Conservation (phyloP, 1,284 basidiomycete species). For the Fomitopsis betulina region DNA sequence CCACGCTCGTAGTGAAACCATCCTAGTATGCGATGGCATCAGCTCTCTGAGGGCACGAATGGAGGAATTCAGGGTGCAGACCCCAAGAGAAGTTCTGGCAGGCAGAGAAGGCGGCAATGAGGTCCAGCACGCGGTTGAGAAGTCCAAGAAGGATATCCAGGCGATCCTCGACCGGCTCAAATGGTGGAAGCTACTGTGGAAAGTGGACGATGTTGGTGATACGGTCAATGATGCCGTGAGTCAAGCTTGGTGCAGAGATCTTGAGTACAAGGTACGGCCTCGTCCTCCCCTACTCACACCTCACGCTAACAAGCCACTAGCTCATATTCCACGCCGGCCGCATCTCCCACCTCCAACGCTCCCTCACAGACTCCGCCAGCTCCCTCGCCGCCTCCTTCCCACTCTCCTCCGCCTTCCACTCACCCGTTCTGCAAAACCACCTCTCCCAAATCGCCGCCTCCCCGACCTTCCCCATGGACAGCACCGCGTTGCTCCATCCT, state of each 20-base stretch:
- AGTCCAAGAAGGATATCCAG: conserved; percentile 46
- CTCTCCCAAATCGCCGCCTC: conserved; percentile 52
- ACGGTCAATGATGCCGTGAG: conserved; percentile 51
- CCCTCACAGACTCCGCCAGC: conserved; percentile 41
- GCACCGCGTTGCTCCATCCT: conserved; percentile 50
- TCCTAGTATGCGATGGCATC: conserved; percentile 22
- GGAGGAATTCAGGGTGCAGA: conserved; percentile 29
- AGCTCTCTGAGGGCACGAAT: conserved; percentile 31
- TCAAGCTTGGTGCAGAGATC: conserved; percentile 55
- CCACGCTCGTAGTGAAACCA: conserved; percentile 25
- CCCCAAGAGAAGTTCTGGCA: conserved; percentile 34
- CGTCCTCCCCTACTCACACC: too few relatives aligned
- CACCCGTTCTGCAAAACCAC: conserved; percentile 64
- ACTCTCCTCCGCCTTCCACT: conserved; percentile 42
- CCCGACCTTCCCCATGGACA: conserved; percentile 45
- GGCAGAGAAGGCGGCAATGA: conserved; percentile 29
- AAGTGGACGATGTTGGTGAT: conserved; percentile 68
- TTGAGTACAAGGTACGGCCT: conserved; percentile 58
- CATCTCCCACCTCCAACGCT: conserved; percentile 50
- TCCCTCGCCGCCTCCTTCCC: conserved; percentile 36
- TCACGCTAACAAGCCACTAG: conserved; percentile 31
- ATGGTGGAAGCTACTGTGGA: conserved; percentile 65
- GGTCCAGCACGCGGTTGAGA: conserved; percentile 45
- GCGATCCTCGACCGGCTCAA: conserved; percentile 49
- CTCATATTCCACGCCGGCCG: conserved; percentile 69